Evolutionary conservation across 768 basidiomycete genomes (phyloP).

Genomic region (Cyclocybe aegerita): DNA sequence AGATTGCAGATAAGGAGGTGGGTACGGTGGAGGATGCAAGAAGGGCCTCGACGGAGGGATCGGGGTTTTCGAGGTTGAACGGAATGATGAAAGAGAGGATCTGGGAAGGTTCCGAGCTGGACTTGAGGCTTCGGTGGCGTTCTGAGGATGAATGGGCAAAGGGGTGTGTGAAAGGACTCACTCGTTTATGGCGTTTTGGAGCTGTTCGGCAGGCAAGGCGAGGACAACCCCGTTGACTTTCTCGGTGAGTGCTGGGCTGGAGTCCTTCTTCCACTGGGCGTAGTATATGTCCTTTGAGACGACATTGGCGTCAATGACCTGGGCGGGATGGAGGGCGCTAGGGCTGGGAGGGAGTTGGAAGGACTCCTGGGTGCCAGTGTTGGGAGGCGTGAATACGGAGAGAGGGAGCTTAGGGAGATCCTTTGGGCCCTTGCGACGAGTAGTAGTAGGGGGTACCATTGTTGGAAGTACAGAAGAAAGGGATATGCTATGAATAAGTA

Average conservation of each 20-base stretch:
- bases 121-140: conserved; percentile 18
- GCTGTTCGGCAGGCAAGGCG: conserved; percentile 41
- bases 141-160: neutral
- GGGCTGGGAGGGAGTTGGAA: conserved; percentile 74
- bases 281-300: conserved; percentile 38
- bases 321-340: conserved; percentile 58
- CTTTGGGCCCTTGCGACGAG: conserved; percentile 58
- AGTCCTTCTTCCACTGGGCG: conserved; percentile 53
- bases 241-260: conserved; percentile 41
- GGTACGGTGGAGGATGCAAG: conserved; percentile 38
- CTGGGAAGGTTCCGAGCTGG: conserved; percentile 23
- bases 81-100: conserved; percentile 63
- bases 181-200: conserved; percentile 45
- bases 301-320: conserved; percentile 71
- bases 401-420: conserved; percentile 69
- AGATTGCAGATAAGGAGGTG: conserved; percentile 58
- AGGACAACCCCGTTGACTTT: conserved; percentile 60
- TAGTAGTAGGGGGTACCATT: conserved; percentile 14
- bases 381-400: conserved; percentile 75
- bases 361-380: conserved; percentile 60
- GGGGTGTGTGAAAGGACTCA: conserved; percentile 31
- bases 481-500: conserved; percentile 4
- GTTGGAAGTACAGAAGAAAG: conserved; percentile 7
- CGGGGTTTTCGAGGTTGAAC: conserved; percentile 53
- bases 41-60: conserved; percentile 36